Base-by-base conservation (phyloP, 805 yeast genomes). In the Tetrapisispora iriomotensis region DNA sequence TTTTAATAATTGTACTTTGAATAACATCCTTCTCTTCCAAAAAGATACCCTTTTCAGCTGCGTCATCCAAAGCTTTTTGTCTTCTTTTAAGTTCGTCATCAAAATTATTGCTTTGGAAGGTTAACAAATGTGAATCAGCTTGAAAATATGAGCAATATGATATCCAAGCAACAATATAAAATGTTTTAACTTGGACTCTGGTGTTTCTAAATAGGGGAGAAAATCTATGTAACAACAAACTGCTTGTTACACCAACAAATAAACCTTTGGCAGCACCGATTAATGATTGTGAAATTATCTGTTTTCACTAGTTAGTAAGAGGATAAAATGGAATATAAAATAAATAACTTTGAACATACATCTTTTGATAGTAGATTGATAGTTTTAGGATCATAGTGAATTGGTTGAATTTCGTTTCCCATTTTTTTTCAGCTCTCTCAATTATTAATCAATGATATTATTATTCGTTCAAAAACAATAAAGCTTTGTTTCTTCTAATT, bases 211-310 rank as follows among this genome's bases (percentile, higher is more conserved):
- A 66, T 1, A 60, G 51, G 8, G 64, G 60, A 3, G 65, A 61
- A 15, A 60, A 54, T 29, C 64, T 44, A 28, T 62, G 49, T 6
- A 68, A 40, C 18, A 65, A 33, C 5, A 65, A 39, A 1, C 56
- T 67, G 2, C 64, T 45, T 0, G 65, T 46, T 8, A 62, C 25
- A 33, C 72, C 65, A 26, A 67, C 49, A 9, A 62, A 39, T 0
- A 64, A 65, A 20, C 73, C 74, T 43, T 66, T 67, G 1, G 58
- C 46, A 1, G 68, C 71, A 26, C 73, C 74, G 15, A 66, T 50
- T 8, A 56, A 53, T 4, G 66, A 60, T 1, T 72, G 67, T 12
- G 54, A 47, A 3, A 62, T 48, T 6, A 67, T 55, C 59, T 65
- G 33, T 34, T 17, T 6, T 10, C 9, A 30, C 3, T 12, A 17